phyloP scores from a whole-genome alignment of 2,329 filamentous ascomycete genomes.

The Ophiosphaerella narmari region DNA sequence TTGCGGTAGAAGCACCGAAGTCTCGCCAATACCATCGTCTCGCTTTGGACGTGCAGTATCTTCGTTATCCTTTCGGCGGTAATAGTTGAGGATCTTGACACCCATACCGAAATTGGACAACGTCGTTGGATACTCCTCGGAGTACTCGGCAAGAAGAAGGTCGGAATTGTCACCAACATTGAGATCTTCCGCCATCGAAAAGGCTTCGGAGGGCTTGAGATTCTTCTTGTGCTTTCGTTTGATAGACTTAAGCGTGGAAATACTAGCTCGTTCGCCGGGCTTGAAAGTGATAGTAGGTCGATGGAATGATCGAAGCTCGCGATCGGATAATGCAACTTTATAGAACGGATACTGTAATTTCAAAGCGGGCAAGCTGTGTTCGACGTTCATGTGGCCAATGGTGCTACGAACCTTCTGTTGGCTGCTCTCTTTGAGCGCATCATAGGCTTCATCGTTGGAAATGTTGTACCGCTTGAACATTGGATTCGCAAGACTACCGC shows the following conservation, averaged over 20 bases:
- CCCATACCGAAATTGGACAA: slow-evolving; percentile 98
- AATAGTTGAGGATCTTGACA: slow-evolving; percentile 94
- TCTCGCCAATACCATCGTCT: slow-evolving; percentile 77
- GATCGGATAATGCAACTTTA: slow-evolving; percentile 75
- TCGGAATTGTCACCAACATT: slow-evolving; percentile 88
- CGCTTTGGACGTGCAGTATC: slow-evolving; percentile 76
- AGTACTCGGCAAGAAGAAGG: slow-evolving; percentile 90
- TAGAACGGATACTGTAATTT: slow-evolving; percentile 97
- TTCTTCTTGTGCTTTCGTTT: slow-evolving; percentile 83
- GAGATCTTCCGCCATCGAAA: slow-evolving; percentile 78
- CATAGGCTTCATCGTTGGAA: slow-evolving; percentile 94
- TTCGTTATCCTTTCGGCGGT: slow-evolving; percentile 78
- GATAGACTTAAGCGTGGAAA: slow-evolving; percentile 69
- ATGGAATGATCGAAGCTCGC: slow-evolving; percentile 81
- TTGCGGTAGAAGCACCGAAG: slow-evolving; percentile 83
- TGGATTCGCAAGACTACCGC: slow-evolving; percentile 71
- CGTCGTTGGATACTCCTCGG: slow-evolving; percentile 88
- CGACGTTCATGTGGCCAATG: slow-evolving; percentile 86
- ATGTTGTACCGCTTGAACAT: slow-evolving; percentile 88
- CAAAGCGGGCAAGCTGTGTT: slow-evolving; percentile 89
- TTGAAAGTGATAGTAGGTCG: slow-evolving; percentile 77
- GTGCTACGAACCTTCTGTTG: slow-evolving; percentile 94
- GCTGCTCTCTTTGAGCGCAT: slow-evolving; percentile 93
- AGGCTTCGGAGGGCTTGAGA: slow-evolving; percentile 77
- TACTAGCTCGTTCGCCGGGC: slow-evolving; percentile 69